These are phyloP conservation scores for Leptoxyphium fumago DNA, from an alignment of 2,329 filamentous ascomycete species.

Conservation along the genomic window DNA sequence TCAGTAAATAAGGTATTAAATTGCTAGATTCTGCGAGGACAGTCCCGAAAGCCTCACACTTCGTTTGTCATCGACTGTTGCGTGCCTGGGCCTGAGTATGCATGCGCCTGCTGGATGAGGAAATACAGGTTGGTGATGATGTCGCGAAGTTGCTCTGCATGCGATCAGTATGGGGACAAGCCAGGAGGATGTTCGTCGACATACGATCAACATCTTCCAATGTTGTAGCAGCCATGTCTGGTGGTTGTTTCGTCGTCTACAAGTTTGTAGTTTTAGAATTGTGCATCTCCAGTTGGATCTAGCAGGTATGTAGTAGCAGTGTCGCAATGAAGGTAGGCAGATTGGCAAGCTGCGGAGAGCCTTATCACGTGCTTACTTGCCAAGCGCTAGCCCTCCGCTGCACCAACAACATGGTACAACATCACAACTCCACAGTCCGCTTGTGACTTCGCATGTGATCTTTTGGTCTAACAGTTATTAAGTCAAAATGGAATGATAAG, in stretches of 20 bases:
- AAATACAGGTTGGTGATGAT: conserved; percentile 49
- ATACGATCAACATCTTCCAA: conserved; percentile 19
- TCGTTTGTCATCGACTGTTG: conserved; percentile 43
- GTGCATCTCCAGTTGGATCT: too few relatives aligned
- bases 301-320: too few relatives aligned
- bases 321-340: too few relatives aligned
- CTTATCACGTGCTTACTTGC: too few relatives aligned
- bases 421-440: too few relatives aligned
- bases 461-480: not conserved
- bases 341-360: too few relatives aligned
- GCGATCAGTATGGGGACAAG: conserved; percentile 1
- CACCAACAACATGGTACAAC: too few relatives aligned
- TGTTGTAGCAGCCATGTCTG: conserved; percentile 14
- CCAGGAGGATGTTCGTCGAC: not conserved
- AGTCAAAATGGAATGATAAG: not conserved
- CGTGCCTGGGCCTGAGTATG: conserved; percentile 42
- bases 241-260: too few relatives aligned
- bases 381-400: too few relatives aligned
- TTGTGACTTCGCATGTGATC: too few relatives aligned
- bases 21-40: not conserved
- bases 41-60: conserved; percentile 27
- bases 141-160: conserved; percentile 39
- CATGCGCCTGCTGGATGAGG: conserved; percentile 42
- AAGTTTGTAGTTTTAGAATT: too few relatives aligned
- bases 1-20: not conserved